Conservation (phyloP, 83 land plant species). For the Picea mariana region DNA sequence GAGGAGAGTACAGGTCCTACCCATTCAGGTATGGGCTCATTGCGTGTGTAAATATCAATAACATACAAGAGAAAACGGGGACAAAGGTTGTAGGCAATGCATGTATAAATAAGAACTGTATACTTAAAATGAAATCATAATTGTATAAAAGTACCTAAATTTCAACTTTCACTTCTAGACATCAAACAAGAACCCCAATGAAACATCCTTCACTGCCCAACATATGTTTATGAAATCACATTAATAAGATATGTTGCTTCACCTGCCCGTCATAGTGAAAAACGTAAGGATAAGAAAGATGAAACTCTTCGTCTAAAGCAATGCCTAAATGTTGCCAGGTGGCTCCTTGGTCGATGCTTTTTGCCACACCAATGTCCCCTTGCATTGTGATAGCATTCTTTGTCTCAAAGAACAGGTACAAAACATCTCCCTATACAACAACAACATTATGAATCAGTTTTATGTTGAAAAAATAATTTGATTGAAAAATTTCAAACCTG, state of each 20-base stretch:
- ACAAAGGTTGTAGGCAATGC: too few relatives aligned
- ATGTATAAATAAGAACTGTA: too few relatives aligned
- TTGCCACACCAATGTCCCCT: slow-evolving; percentile 95
- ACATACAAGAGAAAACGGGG: too few relatives aligned
- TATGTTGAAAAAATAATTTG: neutral
- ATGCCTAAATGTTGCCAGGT: slow-evolving; percentile 82
- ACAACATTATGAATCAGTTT: slow-evolving; percentile 4
- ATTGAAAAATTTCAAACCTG: neutral
- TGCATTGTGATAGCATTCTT: slow-evolving; percentile 81
- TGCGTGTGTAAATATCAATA: too few relatives aligned
- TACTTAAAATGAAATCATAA: too few relatives aligned
- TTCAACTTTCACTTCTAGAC: neutral
- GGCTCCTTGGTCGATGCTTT: slow-evolving; percentile 75
- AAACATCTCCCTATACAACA: slow-evolving; percentile 43
- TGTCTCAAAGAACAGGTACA: slow-evolving; percentile 85
- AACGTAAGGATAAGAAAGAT: slow-evolving; percentile 88
- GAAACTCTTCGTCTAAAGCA: slow-evolving; percentile 94
- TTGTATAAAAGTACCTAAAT: too few relatives aligned
- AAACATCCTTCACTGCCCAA: neutral
- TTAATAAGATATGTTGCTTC: slow-evolving; percentile 17
- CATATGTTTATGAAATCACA: neutral
- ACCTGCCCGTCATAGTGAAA: slow-evolving; percentile 70
- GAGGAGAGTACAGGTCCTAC: too few relatives aligned
- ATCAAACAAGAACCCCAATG: neutral
- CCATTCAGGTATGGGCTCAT: too few relatives aligned